Percentiles rank a stretch among this genome's conserved stretches.
Conservation (phyloP, 148 eudicot species). For the Amaranthus cruentus region DNA sequence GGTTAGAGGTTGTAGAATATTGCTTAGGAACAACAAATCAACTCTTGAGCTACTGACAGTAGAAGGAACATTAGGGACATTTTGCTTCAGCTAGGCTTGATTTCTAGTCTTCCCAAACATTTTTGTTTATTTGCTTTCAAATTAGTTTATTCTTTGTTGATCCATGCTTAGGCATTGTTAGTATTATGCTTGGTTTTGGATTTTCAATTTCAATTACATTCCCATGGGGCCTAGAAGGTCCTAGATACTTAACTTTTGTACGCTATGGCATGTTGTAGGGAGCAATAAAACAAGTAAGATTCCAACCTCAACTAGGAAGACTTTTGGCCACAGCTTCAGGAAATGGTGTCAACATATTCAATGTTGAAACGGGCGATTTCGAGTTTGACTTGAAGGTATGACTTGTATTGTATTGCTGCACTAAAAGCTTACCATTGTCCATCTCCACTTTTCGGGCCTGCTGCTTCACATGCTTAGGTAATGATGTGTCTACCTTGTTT, state of each 20-base stretch:
- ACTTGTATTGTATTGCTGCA: not conserved
- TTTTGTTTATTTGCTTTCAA: not conserved
- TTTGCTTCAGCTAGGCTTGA: too few relatives aligned
- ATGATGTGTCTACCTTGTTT: not conserved
- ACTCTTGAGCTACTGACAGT: too few relatives aligned
- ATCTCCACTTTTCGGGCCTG: not conserved
- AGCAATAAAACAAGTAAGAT: slow-evolving; percentile 41
- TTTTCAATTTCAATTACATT: not conserved
- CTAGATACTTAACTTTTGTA: not conserved
- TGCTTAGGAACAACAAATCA: too few relatives aligned
- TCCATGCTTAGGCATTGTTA: not conserved
- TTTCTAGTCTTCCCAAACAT: not conserved
- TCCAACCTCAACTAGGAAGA: slow-evolving; percentile 40
- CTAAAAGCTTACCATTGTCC: not conserved
- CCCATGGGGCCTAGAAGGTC: too few relatives aligned
- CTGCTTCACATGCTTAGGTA: not conserved
- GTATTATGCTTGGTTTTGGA: not conserved
- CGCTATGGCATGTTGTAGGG: slow-evolving; percentile 26
- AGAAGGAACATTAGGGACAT: too few relatives aligned
- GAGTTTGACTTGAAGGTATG: slow-evolving; percentile 22
- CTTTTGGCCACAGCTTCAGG: slow-evolving; percentile 40
- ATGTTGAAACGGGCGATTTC: slow-evolving; percentile 34
- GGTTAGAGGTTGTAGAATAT: too few relatives aligned
- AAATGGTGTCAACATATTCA: slow-evolving; percentile 31
- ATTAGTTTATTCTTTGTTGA: not conserved